phyloP scores from a whole-genome alignment of 305 asterid species.

The Stenogyne calaminthoides region DNA sequence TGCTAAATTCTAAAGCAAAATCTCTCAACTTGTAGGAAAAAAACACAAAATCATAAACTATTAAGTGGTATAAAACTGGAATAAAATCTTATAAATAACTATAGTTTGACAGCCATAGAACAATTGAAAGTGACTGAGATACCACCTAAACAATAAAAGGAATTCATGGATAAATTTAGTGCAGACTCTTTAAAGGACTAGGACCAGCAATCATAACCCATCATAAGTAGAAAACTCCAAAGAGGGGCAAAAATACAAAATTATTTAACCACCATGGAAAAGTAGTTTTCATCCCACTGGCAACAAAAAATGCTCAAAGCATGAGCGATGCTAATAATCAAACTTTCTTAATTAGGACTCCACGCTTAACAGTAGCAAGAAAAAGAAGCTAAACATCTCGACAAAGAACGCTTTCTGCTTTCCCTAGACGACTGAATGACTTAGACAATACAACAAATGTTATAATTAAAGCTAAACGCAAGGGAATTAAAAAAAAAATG shows the following conservation, averaged over 20 bases:
- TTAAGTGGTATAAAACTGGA: not conserved
- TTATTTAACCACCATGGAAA: slow-evolving; percentile 46
- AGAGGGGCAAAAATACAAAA: slow-evolving; percentile 51
- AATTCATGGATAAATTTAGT: slow-evolving; percentile 22
- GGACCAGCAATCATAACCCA: slow-evolving; percentile 48
- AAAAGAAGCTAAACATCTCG: slow-evolving; percentile 19
- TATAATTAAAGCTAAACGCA: slow-evolving; percentile 13
- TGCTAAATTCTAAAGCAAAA: slow-evolving; percentile 2
- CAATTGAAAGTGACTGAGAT: slow-evolving; percentile 2
- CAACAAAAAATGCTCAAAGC: slow-evolving; percentile 44
- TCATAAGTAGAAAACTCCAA: slow-evolving; percentile 37
- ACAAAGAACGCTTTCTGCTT: slow-evolving; percentile 17
- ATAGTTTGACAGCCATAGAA: not conserved
- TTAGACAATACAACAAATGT: slow-evolving; percentile 1
- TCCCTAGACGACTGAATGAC: slow-evolving; percentile 18
- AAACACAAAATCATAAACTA: not conserved
- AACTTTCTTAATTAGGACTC: slow-evolving; percentile 25
- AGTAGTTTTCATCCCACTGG: slow-evolving; percentile 40
- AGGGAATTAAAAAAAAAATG: slow-evolving; percentile 19
- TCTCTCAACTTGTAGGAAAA: not conserved
- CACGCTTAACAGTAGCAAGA: slow-evolving; percentile 32
- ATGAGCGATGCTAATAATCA: slow-evolving; percentile 33
- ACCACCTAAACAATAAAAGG: slow-evolving; percentile 21
- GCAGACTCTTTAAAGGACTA: slow-evolving; percentile 28
- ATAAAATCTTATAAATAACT: not conserved